Conservation (phyloP, 495 filamentous ascomycete species). For the Tuber borchii region DNA sequence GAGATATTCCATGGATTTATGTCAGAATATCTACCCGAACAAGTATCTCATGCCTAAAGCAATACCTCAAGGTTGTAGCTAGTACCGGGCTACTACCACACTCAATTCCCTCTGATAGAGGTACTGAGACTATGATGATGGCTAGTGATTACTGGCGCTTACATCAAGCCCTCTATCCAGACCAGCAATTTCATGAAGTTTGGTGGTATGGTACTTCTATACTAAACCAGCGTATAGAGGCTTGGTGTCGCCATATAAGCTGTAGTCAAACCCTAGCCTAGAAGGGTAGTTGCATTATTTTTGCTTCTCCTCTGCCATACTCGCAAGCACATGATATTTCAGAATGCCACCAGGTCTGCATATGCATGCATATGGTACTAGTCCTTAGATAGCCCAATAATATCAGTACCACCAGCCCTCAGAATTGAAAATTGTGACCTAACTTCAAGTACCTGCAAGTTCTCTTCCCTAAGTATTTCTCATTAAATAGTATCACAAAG, state of each 20-base stretch:
- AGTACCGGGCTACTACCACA: neutral
- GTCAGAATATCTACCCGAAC: neutral
- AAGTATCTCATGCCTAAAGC: neutral
- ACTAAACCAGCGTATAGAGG: conserved; percentile 7
- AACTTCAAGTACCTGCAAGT: too few relatives aligned
- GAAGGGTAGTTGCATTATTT: too few relatives aligned
- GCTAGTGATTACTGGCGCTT: conserved; percentile 10
- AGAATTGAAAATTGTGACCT: too few relatives aligned
- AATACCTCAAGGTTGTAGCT: conserved; percentile 10
- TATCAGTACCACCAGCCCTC: too few relatives aligned
- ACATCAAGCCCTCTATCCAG: neutral
- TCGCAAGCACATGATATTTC: too few relatives aligned
- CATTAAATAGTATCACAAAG: too few relatives aligned
- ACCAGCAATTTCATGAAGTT: neutral
- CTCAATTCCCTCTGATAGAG: neutral
- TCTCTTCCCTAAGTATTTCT: too few relatives aligned
- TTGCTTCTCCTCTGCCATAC: too few relatives aligned
- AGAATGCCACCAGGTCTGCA: too few relatives aligned
- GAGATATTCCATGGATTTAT: too few relatives aligned
- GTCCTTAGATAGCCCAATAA: too few relatives aligned
- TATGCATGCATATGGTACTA: too few relatives aligned
- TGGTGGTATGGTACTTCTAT: conserved; percentile 14
- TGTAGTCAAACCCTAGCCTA: conserved; percentile 15
- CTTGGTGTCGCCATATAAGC: conserved; percentile 14
- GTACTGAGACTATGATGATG: conserved; percentile 14